These are phyloP conservation scores for Metschnikowia lunata DNA, from an alignment of 805 yeast genomes.

Conservation along the genomic window DNA sequence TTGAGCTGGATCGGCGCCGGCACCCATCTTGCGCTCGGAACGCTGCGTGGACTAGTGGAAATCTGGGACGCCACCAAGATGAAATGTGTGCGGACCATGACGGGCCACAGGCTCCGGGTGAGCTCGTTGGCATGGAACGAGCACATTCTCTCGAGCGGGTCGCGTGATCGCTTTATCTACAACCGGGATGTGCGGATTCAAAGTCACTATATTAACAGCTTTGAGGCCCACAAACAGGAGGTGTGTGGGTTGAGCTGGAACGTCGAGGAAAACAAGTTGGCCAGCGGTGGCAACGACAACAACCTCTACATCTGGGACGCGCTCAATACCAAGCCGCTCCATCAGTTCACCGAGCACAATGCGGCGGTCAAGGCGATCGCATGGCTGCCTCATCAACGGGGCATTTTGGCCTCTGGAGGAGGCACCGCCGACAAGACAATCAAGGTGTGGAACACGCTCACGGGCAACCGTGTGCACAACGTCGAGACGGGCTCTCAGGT, in stretches of 20 bases:
- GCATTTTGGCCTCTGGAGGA: slow-evolving; percentile 91
- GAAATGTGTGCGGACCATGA: slow-evolving; percentile 83
- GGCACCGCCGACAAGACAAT: slow-evolving; percentile 92
- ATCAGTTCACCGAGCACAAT: slow-evolving; percentile 73
- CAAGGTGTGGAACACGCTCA: slow-evolving; percentile 87
- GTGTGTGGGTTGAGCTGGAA: slow-evolving; percentile 97
- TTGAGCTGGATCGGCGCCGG: slow-evolving; percentile 93
- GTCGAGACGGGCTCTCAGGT: slow-evolving; percentile 96
- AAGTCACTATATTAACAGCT: slow-evolving; percentile 68
- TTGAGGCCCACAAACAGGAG: slow-evolving; percentile 83
- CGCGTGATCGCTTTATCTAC: slow-evolving; percentile 76
- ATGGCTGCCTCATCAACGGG: slow-evolving; percentile 97
- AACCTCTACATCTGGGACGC: slow-evolving; percentile 87
- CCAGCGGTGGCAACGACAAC: slow-evolving; percentile 95
- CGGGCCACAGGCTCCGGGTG: slow-evolving; percentile 84
- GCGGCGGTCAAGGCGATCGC: slow-evolving; percentile 97
- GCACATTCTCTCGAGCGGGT: slow-evolving; percentile 82
- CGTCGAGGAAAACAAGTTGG: slow-evolving; percentile 81
- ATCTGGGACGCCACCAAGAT: slow-evolving; percentile 88
- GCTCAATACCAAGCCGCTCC: slow-evolving; percentile 58
- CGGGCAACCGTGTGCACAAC: slow-evolving; percentile 68
- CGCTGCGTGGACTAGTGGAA: slow-evolving; percentile 80
- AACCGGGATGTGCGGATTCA: slow-evolving; percentile 91
- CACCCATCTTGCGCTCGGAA: slow-evolving; percentile 90
- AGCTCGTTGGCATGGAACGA: slow-evolving; percentile 93